Evolutionary conservation across 805 yeast species (phyloP).

Genomic region (Candida wancherniae): DNA sequence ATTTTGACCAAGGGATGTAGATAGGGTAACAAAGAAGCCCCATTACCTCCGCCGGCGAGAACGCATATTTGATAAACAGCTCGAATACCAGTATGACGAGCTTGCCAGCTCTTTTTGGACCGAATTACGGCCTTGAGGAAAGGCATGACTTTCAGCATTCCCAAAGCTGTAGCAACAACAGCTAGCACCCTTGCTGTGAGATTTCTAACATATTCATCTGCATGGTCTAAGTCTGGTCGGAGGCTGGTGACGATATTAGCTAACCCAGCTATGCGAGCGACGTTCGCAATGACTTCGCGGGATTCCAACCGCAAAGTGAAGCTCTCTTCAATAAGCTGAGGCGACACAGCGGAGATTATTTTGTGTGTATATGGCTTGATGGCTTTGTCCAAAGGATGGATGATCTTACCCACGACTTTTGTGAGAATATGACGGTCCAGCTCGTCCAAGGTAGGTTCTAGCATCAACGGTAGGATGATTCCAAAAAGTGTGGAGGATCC

Average conservation of each 20-base stretch:
- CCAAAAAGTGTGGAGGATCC: constrained; percentile 71
- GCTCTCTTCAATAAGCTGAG: constrained; percentile 77
- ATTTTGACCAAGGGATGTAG: constrained; percentile 61
- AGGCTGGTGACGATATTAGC: constrained; percentile 72
- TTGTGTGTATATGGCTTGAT: constrained; percentile 71
- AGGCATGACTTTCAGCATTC: constrained; percentile 67
- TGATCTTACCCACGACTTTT: constrained; percentile 65
- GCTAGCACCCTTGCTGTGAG: constrained; percentile 78
- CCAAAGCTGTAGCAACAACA: constrained; percentile 74
- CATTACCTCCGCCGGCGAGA: constrained; percentile 54
- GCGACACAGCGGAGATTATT: constrained; percentile 69
- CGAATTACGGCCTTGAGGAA: constrained; percentile 76
- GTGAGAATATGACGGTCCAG: constrained; percentile 80
- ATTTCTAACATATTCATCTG: constrained; percentile 76
- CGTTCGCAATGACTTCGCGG: constrained; percentile 66
- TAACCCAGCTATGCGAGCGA: constrained; percentile 79
- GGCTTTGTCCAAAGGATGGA: constrained; percentile 59
- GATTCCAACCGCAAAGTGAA: constrained; percentile 71
- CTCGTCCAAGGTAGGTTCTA: constrained; percentile 69
- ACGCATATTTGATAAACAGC: constrained; percentile 72
- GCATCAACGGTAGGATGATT: constrained; percentile 67
- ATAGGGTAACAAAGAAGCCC: constrained; percentile 58
- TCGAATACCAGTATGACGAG: constrained; percentile 78
- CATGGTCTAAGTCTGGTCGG: constrained; percentile 77
- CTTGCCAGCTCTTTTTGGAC: constrained; percentile 73